Evolutionary conservation across 495 filamentous ascomycete genomes (phyloP), one percentile per base, ranked within the genome.

Genomic region (Aspergillus cristatus): DNA sequence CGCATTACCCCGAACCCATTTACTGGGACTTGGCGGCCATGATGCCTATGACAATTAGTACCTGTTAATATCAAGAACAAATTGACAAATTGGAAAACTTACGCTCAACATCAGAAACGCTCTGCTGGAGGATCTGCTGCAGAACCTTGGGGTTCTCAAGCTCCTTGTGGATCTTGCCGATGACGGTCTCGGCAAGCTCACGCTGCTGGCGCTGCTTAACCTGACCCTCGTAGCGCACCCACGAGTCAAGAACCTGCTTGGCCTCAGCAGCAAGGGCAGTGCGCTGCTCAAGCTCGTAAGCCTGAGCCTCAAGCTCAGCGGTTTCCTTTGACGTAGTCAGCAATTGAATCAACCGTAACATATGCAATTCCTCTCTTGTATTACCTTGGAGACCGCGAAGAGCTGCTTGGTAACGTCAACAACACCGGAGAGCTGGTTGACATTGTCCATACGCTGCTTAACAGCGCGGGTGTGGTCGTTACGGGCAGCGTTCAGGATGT

Each of bases 201-300:
- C 74, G 80, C 76, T 99, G 91, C 72, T 97, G 86, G 57, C 91
- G 78, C 70, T 88, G 82, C 84, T 96, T 99, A 54, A 97, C 88
- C 72, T 97, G 91, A 41, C 82, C 74, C 73, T 99, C 91, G 64
- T 99, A 99, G 53, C 91, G 79, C 40, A 96, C 88, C 91, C 93
- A 97, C 35, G 88, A 95, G 60, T 99, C 91, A 38, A 99, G 79
- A 25, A 96, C 90, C 34, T 74, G 53, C 79, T 95, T 97, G 46
- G 90, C 93, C 75, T 99, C 93, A 38, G 75, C 64, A 18, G 85
- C 87, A 38, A 96, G 71, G 36, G 84, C 81, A 37, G 88, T 94
- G 63, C 75, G 81, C 70, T 99, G 91, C 75, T 97, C 86, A 46
- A 99, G 79, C 74, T 97, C 88, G 62, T 82, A 99, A 34, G 86